Base-by-base conservation (phyloP, 2,329 filamentous ascomycete species). In the Domatiomyces globalis region DNA sequence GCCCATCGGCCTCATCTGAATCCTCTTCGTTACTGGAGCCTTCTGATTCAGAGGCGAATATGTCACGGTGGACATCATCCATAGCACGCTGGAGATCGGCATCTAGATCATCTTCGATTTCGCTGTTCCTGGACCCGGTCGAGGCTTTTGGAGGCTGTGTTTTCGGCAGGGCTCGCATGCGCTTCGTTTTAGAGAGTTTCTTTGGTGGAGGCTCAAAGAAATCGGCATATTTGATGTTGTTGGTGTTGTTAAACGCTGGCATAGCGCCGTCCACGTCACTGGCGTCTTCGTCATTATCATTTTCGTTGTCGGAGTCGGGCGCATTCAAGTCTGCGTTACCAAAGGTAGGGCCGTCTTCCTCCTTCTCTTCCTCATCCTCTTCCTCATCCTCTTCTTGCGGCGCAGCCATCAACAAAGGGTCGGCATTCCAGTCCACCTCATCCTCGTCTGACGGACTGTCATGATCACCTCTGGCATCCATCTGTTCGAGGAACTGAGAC, bases 151-250 rank as follows among this genome's bases (percentile, higher is more conserved):
- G 51, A 20, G 67, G 65, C 52, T 71, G 69, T 8, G 75, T 73
- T 59, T 80, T 79, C 1, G 75, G 76, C 17, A 78, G 70, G 42
- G 75, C 73, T 44, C 71, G 69, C 53, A 68, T 69, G 51, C 71
- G 71, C 58, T 73, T 75, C 54, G 76, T 78, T 62, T 76, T 80
- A 52, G 74, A 75, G 55, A 71, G 73, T 67, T 92, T 94, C 60
- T 78, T 80, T 18, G 83, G 77, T 9, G 89, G 90, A 8, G 87
- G 86, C 2, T 85, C 87, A 63, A 95, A 96, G 70, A 95, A 96
- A 66, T 96, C 88, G 55, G 83, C 82, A 68, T 95, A 96, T 69
- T 83, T 87, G 62, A 95, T 75, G 56, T 89, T 84, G 64, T 95
- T 94, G 48, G 89, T 88, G 61, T 94, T 94, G 56, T 75, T 73